Base-by-base conservation (phyloP, 2,329 filamentous ascomycete genomes). In the Alternaria sp. region DNA sequence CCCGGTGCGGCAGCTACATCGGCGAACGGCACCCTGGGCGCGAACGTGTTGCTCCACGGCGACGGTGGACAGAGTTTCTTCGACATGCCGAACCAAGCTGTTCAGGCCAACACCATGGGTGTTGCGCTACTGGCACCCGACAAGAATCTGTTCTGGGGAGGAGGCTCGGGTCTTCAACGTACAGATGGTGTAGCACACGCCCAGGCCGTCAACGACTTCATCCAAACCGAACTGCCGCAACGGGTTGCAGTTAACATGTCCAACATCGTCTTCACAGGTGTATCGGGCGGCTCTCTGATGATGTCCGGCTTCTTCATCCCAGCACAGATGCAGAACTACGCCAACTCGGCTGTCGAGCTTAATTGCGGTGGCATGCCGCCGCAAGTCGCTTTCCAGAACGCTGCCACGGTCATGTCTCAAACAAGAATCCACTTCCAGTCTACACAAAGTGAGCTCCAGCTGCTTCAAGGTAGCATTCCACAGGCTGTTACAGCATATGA, bases 61-160 rank as follows among this genome's bases (percentile, higher is more conserved):
- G 87, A 89, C 71, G 86, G 87, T 45, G 87, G 87, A 7, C 84
- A 87, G 69, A 86, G 84, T 12, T 87, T 87, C 81, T 86, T 86
- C 75, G 85, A 86, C 71, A 86, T 87, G 77, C 85, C 85, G 36
- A 87, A 87, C 74, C 84, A 87, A 68, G 83, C 81, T 17, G 83
- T 87, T 11, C 83, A 84, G 58, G 73, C 77, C 54, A 83, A 83
- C 65, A 82, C 86, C 30, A 85, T 86, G 74, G 86, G 86, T 63
- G 84, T 86, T 10, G 85, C 80, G 9, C 76, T 87, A 2, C 83
- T 88, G 12, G 85, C 87, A 0, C 87, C 87, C 6, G 81, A 87
- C 72, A 73, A 79, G 57, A 83, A 79, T 64, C 82, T 86, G 32
- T 87, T 88, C 81, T 89, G 87, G 87, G 87, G 87, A 58, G 86